Base-by-base conservation (phyloP, 768 basidiomycete species). In the Xanthoconium stramineum region DNA sequence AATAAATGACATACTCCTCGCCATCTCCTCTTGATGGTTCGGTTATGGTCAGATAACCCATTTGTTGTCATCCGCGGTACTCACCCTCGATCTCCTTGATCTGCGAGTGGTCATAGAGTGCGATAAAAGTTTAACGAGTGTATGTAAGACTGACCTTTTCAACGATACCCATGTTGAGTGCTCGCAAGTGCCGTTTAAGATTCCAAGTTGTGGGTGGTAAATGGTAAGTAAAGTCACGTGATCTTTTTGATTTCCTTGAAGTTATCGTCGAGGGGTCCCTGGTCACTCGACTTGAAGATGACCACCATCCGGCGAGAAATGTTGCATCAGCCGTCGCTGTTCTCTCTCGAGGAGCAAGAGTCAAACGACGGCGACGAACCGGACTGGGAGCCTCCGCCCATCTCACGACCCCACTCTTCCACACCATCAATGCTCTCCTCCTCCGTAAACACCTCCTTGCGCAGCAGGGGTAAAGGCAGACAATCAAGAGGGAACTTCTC, bases 1-100 rank as follows among this genome's bases (percentile, higher is more conserved):
- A 50, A 30, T n/a, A 50, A n/a, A 43, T 24, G 2, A 79, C 89
- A 78, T 71, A 93, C 94, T 98, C 74, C 94, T 83, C 61, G 91
- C 88, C 95, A 98, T 97, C 83, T 98, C 95, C 85, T 94, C 92
- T 94, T 68, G 20, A 56, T 56, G 36, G 14, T 53, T 39, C 49
- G 20, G 33, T 39, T 33, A 48, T 13, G 19, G 39, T 63, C 36
- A 69, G 58, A 61, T 28, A 19, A 13, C 10, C 2, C 50, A 39
- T 44, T 3, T 17, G 9, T 43, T 33, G n/a, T 37, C 39, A 19
- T 28, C 24, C 12, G 19, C n/a, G 50, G 32, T 46, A 61, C 89
- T 75, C 70, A 92, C 92, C 91, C 82, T 98, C 92, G 60, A 96
- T 96, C 72, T 91, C 93, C 72, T 94, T 95, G 64, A 97, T 96